phyloP scores from a whole-genome alignment of 495 filamentous ascomycete species.

The Hypoxylon trugodes region DNA sequence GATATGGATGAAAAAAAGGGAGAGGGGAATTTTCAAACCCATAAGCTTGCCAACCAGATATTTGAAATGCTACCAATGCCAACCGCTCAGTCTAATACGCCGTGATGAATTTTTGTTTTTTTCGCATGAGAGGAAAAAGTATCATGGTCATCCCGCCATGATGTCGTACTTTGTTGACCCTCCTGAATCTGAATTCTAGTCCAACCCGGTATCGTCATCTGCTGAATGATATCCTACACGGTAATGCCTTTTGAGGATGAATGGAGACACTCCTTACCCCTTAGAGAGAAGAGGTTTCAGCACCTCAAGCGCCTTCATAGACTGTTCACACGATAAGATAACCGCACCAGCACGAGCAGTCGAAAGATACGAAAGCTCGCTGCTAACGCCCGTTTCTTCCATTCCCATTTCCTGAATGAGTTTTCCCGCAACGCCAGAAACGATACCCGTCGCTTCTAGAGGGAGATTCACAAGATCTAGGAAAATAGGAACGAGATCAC shows the following conservation, averaged over 20 bases:
- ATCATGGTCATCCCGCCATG: conserved; percentile 22
- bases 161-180: conserved; percentile 13
- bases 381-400: conserved; percentile 56
- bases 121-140: conserved; percentile 5
- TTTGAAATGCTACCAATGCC: conserved; percentile 21
- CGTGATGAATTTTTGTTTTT: conserved; percentile 10
- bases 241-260: neutral
- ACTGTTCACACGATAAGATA: conserved; percentile 78
- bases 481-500: conserved; percentile 86
- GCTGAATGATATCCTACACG: conserved; percentile 32
- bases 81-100: conserved; percentile 24
- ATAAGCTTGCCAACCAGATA: conserved; percentile 6
- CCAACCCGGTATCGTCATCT: conserved; percentile 5
- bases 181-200: neutral
- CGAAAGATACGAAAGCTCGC: conserved; percentile 92
- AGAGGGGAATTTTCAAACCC: neutral
- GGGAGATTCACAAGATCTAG: conserved; percentile 84
- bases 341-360: conserved; percentile 92
- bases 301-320: conserved; percentile 74
- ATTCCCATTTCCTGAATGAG: conserved; percentile 68
- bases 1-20: neutral
- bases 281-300: conserved; percentile 59
- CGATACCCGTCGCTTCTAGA: conserved; percentile 90
- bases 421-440: conserved; percentile 87
- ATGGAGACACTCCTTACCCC: conserved; percentile 14